phyloP scores from a whole-genome alignment of 495 filamentous ascomycete genomes.

The Lasiosphaeria ovina region DNA sequence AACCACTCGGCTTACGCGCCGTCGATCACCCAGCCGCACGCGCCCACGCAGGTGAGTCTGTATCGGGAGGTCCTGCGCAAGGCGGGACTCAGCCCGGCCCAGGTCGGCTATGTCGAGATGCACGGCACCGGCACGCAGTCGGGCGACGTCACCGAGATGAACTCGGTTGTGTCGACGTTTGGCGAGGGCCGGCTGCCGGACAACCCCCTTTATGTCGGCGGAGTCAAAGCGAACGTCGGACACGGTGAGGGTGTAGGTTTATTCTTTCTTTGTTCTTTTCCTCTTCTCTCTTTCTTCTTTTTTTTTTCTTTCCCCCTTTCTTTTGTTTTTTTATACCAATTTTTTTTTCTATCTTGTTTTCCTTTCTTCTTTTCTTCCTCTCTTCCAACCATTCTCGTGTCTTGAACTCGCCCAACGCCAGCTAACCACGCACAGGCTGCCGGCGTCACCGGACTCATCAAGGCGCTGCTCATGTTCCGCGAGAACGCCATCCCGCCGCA shows the following conservation, averaged over 20 bases:
- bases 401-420: no score
- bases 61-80: slow-evolving; percentile 58
- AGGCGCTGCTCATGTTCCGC: slow-evolving; percentile 73
- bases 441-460: slow-evolving; percentile 68
- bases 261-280: no score
- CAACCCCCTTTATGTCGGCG: slow-evolving; percentile 65
- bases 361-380: no score
- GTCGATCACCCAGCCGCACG: slow-evolving; percentile 64
- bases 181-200: slow-evolving; percentile 53
- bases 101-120: slow-evolving; percentile 67
- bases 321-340: no score
- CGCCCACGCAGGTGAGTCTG: slow-evolving; percentile 57
- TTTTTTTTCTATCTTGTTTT: no score
- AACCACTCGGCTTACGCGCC: slow-evolving; percentile 59
- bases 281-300: no score
- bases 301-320: no score
- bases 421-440: slow-evolving; percentile 41
- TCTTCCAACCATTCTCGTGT: no score
- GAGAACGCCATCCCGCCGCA: slow-evolving; percentile 72
- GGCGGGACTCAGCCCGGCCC: slow-evolving; percentile 55
- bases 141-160: slow-evolving; percentile 65
- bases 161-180: slow-evolving; percentile 65
- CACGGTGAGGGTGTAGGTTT: slow-evolving; percentile 65
- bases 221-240: slow-evolving; percentile 75
- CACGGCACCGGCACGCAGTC: slow-evolving; percentile 76